Evolutionary conservation across 2,329 filamentous ascomycete species (phyloP), one percentile per base, ranked within the genome.

Genomic region (Beauveria caledonica): DNA sequence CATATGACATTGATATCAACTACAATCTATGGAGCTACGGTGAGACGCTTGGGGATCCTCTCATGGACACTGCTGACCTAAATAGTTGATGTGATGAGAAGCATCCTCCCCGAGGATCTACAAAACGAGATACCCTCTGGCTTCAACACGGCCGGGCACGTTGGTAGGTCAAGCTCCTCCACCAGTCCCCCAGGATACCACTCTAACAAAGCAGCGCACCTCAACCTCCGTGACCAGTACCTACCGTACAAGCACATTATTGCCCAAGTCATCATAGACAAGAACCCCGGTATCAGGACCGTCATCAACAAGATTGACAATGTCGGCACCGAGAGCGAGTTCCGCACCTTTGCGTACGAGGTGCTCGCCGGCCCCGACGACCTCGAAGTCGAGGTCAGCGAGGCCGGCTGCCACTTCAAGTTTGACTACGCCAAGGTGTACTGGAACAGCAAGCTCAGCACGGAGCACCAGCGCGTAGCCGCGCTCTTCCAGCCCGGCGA

Each of bases 371-470:
- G 94, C 0, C 82, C 85, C 0, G 85, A 91, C 67, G 87, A 97
- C 68, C 78, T 97, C 73, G 86, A 92, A 58, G 94, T 99, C 59
- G 84, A 89, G 64, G 82, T 94, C 57, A 85, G 83, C 64, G 92
- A 97, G 75, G 88, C 89, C 67, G 84, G 86, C 63, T 97, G 94
- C 76, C 78, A 81, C n/a, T 99, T 96, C 77, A 80, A 81, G 60
- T 97, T 99, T 73, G 90, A 99, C 77, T 99, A 96, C 73, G 85
- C 89, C 63, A 95, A 95, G 67, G 94, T 99, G 4, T 99, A 99
- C 79, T 99, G 93, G 93, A 99, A 99, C 75, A 92, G 86, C 68
- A 86, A 93, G 66, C 83, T 99, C 15, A 88, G 95, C 68, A 89
- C 86, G 0, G 94, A 99, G 74, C 94, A 99, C 74, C 85, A 87